Percentiles rank a stretch among this genome's conserved stretches.
Evolutionary conservation across 2,329 filamentous ascomycete genomes (phyloP).

Genomic region (Colletotrichum gloeosporioides): DNA sequence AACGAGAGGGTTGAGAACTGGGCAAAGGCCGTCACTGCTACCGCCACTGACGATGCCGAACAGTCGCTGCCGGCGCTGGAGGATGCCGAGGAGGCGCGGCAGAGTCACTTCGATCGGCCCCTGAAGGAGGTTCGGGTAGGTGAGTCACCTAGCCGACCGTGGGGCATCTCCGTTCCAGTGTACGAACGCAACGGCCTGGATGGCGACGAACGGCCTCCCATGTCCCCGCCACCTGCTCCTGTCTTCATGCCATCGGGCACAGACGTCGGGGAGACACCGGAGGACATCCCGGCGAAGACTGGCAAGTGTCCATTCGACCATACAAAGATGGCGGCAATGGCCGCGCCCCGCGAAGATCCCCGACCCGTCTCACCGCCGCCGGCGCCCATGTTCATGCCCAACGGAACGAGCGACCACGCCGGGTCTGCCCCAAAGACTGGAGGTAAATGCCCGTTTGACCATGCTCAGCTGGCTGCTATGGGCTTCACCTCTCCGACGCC

Average conservation of each 20-base stretch:
- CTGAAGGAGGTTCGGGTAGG: conserved; percentile 91
- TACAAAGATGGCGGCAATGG: conserved; percentile 45
- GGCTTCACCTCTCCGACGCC: conserved; percentile 20
- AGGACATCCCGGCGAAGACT: conserved; percentile 26
- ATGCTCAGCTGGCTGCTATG: conserved; percentile 47
- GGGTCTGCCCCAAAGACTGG: conserved; percentile 29
- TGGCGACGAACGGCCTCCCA: conserved; percentile 48
- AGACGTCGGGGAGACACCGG: conserved; percentile 23
- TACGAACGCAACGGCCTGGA: conserved; percentile 46
- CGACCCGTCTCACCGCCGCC: conserved; percentile 61
- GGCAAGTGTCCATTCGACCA: conserved; percentile 67
- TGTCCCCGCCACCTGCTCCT: conserved; percentile 64
- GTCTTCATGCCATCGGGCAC: conserved; percentile 53
- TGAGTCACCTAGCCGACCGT: conserved; percentile 90
- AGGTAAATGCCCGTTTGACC: conserved; percentile 66
- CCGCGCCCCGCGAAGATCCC: background rate
- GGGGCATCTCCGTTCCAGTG: conserved; percentile 85
- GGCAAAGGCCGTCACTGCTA: conserved; percentile 76
- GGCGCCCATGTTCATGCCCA: conserved; percentile 58
- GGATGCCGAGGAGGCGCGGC: conserved; percentile 61
- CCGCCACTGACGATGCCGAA: conserved; percentile 44
- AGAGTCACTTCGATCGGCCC: conserved; percentile 81
- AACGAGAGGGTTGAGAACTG: conserved; percentile 82
- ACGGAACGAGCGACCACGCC: conserved; percentile 29
- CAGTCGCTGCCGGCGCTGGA: conserved; percentile 11